A percentile compares a stretch with the other conserved stretches of the same genome.
Evolutionary conservation across 352 stramenopile genomes (phyloP).

Genomic region (Phytophthora fragariaefolia): DNA sequence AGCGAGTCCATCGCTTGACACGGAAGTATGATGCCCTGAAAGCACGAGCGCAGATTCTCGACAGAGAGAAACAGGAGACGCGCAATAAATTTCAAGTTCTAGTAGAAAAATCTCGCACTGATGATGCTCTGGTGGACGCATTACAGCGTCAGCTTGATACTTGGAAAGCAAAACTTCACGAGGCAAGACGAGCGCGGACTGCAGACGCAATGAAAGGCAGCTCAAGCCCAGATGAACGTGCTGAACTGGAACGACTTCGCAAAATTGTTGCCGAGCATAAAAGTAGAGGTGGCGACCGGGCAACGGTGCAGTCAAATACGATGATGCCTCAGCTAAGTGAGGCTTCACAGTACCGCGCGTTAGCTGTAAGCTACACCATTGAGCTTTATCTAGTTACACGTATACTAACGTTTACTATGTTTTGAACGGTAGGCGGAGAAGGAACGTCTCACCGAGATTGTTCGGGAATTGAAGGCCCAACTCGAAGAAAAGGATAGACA

Average conservation of each 20-base stretch:
- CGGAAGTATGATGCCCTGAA: slow-evolving; percentile 74
- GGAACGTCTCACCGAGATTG: slow-evolving; percentile 60
- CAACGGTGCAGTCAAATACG: slow-evolving; percentile 1
- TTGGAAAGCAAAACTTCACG: slow-evolving; percentile 61
- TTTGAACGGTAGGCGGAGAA: slow-evolving; percentile 59
- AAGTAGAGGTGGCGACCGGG: slow-evolving; percentile 19
- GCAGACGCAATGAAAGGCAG: slow-evolving; percentile 45
- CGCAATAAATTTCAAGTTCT: slow-evolving; percentile 74
- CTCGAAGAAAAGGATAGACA: slow-evolving; percentile 72
- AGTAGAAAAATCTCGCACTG: slow-evolving; percentile 81
- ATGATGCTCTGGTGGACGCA: slow-evolving; percentile 81
- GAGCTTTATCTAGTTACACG: neutral
- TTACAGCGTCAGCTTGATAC: slow-evolving; percentile 74
- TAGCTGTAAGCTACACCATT: slow-evolving; percentile 44
- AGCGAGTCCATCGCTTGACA: slow-evolving; percentile 60
- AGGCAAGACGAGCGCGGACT: slow-evolving; percentile 71
- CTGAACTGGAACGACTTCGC: slow-evolving; percentile 60
- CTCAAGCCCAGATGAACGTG: slow-evolving; percentile 42
- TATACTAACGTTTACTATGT: neutral
- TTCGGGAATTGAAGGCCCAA: slow-evolving; percentile 59
- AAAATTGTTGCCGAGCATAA: slow-evolving; percentile 40
- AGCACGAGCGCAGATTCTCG: slow-evolving; percentile 69
- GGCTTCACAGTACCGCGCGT: slow-evolving; percentile 54
- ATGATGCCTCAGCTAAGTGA: slow-evolving; percentile 59
- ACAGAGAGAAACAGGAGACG: slow-evolving; percentile 75